Base-by-base conservation (phyloP, 305 asterid species). In the Rubia balearica region DNA sequence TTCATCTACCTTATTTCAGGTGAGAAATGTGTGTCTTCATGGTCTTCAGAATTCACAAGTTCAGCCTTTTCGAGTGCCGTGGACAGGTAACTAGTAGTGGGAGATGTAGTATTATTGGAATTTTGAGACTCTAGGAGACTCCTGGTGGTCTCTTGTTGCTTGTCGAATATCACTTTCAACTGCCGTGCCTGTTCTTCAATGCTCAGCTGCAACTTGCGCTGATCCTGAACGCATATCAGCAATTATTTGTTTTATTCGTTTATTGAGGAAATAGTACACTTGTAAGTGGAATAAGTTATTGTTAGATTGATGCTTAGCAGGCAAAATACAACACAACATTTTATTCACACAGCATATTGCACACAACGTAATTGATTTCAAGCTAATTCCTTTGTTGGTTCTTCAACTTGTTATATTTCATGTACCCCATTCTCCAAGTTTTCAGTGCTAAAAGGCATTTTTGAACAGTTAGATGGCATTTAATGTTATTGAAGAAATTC, bases 141-240 rank as follows among this genome's bases (percentile, higher is more conserved):
- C 33, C 33, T 1, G 33, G 33, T 30, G 57, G 87, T 80, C 22
- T 78, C 77, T 62, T 83, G 88, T 71, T 89, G 96, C 79, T 82
- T 84, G 72, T 88, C 96, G 69, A 91, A 76, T 90, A 88, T 86
- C 86, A 72, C 77, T 78, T 80, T 81, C 77, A 91, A 78, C 68
- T 89, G 90, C 36, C 80, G 85, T 68, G 87, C 86, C 70, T 92
- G 96, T 75, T 88, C 96, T 77, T 92, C 96, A 22, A 90, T 92
- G 80, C 92, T 84, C 80, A 88, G 36, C 79, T 92, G 96, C 36
- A 92, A 75, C 69, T 76, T 83, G 61, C 88, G 71, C 76, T 90
- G 98, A 57, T 51, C 57, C 57, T 51, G n/a, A 38, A 8, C 16
- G 51, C 16, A 62, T 10, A 7, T 56, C 7, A 17, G 40, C 43